Base-by-base conservation (phyloP, 2,329 filamentous ascomycete genomes). In the Nigrospora oryzae region DNA sequence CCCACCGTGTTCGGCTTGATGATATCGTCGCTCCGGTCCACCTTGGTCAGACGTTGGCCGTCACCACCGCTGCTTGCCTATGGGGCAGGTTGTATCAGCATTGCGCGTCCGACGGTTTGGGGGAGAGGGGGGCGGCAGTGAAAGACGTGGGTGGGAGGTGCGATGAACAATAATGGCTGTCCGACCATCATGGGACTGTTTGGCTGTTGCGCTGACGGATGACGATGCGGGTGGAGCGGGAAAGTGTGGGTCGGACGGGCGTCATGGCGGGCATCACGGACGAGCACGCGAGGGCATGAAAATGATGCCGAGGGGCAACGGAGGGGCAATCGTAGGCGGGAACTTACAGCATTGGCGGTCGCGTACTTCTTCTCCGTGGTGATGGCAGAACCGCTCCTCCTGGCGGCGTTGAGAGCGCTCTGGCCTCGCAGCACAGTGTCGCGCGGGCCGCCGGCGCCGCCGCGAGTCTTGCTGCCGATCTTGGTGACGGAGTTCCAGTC, bases 11-110 rank as follows among this genome's bases (percentile, higher is more conserved):
- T 95, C 62, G 89, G 90, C 74, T 95, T 95, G 70, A 97, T 84
- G 70, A 96, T 95, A 65, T 96, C 93, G 74, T 97, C 90, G 64
- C 83, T 84, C 56, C 91, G 90, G 76, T 97, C 93, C 67, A 98
- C 90, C 75, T 97, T 96, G 55, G 93, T 97, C 53, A 97, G 77
- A 63, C 88, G 90, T 72, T 98, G 93, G 57, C 93, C 93, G 70
- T 97, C 91, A 54, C 74, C 75, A 49, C 69, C 71, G 61, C 73
- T 74, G 58, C 73, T 68, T 51, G 73, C 63, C 70, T 77, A 53
- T 44, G 33, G 6, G 11, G 17, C 34, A n/a, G 36, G 34, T 5
- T 15, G 19, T 10, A 50, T 58, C 49, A 56, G 52, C 42, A n/a
- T 30, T 43, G 19, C 17, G 32, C 42, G 7, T 38, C 38, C n/a